phyloP scores from a whole-genome alignment of 2,329 filamentous ascomycete species.

The Penicillium sclerotiorum region DNA sequence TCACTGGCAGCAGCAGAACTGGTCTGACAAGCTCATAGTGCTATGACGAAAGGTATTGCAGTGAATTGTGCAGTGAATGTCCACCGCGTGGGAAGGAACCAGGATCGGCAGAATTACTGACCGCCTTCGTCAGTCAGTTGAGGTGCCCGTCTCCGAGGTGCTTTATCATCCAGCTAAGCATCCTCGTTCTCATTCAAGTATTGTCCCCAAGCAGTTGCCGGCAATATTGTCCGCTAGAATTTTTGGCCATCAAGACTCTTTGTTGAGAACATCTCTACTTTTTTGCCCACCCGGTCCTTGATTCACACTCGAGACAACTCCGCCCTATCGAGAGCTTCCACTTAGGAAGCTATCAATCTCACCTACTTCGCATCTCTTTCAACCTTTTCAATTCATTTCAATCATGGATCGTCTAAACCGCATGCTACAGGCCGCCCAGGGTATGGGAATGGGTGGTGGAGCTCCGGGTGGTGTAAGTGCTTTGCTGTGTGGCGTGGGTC shows the following conservation, averaged over 20 bases:
- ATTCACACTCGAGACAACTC: not conserved
- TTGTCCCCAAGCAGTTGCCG: slow-evolving; percentile 1
- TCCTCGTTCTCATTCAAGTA: not conserved
- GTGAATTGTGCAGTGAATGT: slow-evolving; percentile 32
- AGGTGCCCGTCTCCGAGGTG: slow-evolving; percentile 19
- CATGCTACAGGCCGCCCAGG: slow-evolving; percentile 75
- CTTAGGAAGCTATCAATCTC: slow-evolving; percentile 17
- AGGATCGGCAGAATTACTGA: slow-evolving; percentile 25
- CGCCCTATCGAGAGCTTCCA: slow-evolving; percentile 1
- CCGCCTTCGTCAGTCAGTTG: slow-evolving; percentile 37
- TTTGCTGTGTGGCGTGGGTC: slow-evolving; percentile 9
- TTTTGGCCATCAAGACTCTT: not conserved
- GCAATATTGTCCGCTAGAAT: slow-evolving; percentile 7
- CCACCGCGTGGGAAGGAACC: slow-evolving; percentile 24
- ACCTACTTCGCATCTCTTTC: slow-evolving; percentile 30
- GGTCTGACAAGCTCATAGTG: slow-evolving; percentile 20
- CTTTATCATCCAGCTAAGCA: slow-evolving; percentile 2
- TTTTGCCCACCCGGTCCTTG: not conserved
- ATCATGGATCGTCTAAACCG: slow-evolving; percentile 89
- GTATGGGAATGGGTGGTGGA: slow-evolving; percentile 52
- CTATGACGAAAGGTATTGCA: slow-evolving; percentile 23
- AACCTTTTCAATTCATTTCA: slow-evolving; percentile 19
- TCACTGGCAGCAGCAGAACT: slow-evolving; percentile 15
- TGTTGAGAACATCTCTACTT: not conserved
- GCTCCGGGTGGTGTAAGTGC: slow-evolving; percentile 45